Evolutionary conservation across 1,284 basidiomycete species (phyloP), one percentile per base, ranked within the genome.

Genomic region (Schizophyllum amplum): DNA sequence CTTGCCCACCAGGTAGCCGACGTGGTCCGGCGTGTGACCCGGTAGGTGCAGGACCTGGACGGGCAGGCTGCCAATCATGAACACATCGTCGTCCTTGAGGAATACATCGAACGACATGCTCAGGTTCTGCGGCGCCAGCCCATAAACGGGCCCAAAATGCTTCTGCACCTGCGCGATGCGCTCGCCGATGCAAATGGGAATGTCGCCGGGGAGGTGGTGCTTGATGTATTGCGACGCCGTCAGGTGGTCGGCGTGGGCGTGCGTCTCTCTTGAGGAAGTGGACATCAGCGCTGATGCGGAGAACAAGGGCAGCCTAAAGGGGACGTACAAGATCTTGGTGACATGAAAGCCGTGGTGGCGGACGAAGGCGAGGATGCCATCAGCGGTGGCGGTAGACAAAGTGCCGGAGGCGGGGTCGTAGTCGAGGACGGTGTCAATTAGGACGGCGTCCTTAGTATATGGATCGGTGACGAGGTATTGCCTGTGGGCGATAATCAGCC

Each of bases 1-100:
- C 52, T 69, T 68, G n/a, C 72, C 72, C 27, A 74, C 62, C 25
- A 73, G 62, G 59, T 72, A 76, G 4, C 72, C 79, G 20, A 81
- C 65, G 60, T 81, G 75, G 65, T 82, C 81, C 4, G 80, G 82
- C 0, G 77, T 81, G 57, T 83, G 81, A 20, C 80, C 80, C 0
- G 79, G 80, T 0, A 78, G 80, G 59, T 82, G 80, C 53, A 82
- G 68, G 52, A 81, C 72, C 24, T 63, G 61, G 54, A 70, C 72
- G 4, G 60, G 60, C 53, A 72, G 61, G 22, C 61, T 57, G 1
- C 73, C 72, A 13, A 75, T 66, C 52, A 64, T 59, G 61, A 75
- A 71, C 55, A 66, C 63, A 52, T 73, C 66, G 52, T 74, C 68
- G 60, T 75, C 73, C 33, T 68, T 60, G 56, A 75, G 68, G 54